Evolutionary conservation across 1,139 yeast genomes (phyloP).

Genomic region (Meyerozyma carpophila): DNA sequence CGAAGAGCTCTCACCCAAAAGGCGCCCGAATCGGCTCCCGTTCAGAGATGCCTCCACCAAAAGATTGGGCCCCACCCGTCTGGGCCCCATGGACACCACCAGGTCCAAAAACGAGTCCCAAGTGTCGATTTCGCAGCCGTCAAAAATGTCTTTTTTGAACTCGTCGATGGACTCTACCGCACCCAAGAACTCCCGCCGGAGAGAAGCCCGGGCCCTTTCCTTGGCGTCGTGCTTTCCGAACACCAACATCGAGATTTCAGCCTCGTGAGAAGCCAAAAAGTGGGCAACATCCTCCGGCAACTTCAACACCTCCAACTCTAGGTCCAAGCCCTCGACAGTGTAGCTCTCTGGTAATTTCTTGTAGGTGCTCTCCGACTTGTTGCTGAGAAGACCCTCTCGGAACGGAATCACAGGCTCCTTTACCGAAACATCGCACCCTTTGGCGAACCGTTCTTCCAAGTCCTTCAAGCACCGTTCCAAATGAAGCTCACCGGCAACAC

Average conservation of each 20-base stretch:
- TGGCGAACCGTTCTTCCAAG: constrained; percentile 82
- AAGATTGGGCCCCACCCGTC: constrained; percentile 70
- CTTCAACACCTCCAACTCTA: constrained; percentile 51
- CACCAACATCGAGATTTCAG: constrained; percentile 19
- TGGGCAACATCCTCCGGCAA: constrained; percentile 47
- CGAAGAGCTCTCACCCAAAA: constrained; percentile 12
- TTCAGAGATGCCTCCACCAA: constrained; percentile 49
- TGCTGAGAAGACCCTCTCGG: constrained; percentile 70
- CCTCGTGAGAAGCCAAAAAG: constrained; percentile 47
- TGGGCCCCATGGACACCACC: constrained; percentile 73
- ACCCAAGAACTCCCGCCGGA: constrained; percentile 27
- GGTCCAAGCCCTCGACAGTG: constrained; percentile 41
- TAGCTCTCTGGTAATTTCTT: constrained; percentile 36
- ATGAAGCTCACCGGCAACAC: constrained; percentile 96
- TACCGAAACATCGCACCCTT: constrained; percentile 73
- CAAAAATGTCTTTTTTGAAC: constrained; percentile 8
- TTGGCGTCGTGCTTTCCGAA: constrained; percentile 14
- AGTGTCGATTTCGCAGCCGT: constrained; percentile 6
- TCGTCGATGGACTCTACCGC: constrained; percentile 22
- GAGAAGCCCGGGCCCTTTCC: constrained; percentile 8
- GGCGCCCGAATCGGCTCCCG: constrained; percentile 24
- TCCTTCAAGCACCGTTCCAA: constrained; percentile 88
- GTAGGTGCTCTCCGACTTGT: constrained; percentile 7
- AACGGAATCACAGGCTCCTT: constrained; percentile 96
- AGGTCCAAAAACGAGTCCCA: constrained; percentile 30